Conservation (phyloP, 2,329 filamentous ascomycete species). For the Xenosphaeropsis pyriputrescens region DNA sequence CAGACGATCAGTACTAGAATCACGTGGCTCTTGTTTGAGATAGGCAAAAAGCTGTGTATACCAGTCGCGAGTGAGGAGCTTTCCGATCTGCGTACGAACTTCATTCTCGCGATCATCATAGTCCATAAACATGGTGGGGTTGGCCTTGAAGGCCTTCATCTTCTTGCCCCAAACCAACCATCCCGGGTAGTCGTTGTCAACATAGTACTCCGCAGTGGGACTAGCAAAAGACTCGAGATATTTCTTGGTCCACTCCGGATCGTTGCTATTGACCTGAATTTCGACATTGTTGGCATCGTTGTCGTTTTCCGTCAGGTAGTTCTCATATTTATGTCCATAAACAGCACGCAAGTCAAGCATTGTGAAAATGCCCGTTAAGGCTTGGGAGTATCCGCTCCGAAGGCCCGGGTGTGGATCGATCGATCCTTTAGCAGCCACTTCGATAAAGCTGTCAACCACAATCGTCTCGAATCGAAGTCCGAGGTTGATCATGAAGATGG, state of each 20-base stretch:
- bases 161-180: conserved; percentile 93
- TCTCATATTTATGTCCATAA: conserved; percentile 75
- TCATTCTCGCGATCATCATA: conserved; percentile 73
- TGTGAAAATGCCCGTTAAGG: conserved; percentile 64
- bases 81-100: conserved; percentile 66
- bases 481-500: conserved; percentile 80
- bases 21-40: conserved; percentile 89
- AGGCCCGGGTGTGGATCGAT: conserved; percentile 85
- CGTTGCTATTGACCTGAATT: conserved; percentile 57
- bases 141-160: conserved; percentile 66
- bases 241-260: conserved; percentile 63
- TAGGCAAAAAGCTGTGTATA: conserved; percentile 79
- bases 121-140: conserved; percentile 44
- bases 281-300: conserved; percentile 62
- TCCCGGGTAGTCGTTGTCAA: conserved; percentile 83
- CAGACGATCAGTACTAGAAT: conserved; percentile 70
- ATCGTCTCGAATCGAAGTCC: conserved; percentile 85
- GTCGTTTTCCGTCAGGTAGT: conserved; percentile 73
- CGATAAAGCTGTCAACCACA: conserved; percentile 67
- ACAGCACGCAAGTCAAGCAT: conserved; percentile 75
- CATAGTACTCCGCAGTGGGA: conserved; percentile 68
- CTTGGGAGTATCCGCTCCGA: conserved; percentile 66
- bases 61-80: conserved; percentile 70
- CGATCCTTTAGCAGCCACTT: conserved; percentile 67
- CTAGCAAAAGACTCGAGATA: conserved; percentile 68